Evolutionary conservation across 768 basidiomycete genomes (phyloP).

Genomic region (Suillus cothurnatus): DNA sequence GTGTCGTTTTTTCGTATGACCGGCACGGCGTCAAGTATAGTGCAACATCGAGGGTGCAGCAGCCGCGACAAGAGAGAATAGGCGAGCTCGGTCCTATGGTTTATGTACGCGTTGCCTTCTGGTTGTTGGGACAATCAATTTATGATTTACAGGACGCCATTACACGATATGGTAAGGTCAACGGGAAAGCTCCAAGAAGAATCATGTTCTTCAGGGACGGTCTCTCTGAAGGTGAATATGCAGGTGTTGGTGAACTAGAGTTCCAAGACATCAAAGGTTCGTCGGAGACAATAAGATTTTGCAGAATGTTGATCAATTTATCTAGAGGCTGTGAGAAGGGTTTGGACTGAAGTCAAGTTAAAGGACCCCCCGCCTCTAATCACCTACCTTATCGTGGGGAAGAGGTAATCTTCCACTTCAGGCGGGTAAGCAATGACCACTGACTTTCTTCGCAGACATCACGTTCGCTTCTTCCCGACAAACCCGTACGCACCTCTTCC

Average conservation of each 20-base stretch:
- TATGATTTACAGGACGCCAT: slow-evolving; percentile 14
- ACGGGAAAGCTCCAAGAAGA: slow-evolving; percentile 21
- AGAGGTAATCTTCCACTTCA: slow-evolving; percentile 37
- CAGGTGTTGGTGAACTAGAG: slow-evolving; percentile 43
- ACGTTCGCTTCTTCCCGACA: slow-evolving; percentile 51
- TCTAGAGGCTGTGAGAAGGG: slow-evolving; percentile 29
- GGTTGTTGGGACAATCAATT: slow-evolving; percentile 2
- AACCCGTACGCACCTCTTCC: slow-evolving; percentile 13
- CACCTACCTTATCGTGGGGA: slow-evolving; percentile 65
- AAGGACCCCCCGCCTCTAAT: slow-evolving; percentile 37
- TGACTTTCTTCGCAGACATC: slow-evolving; percentile 42
- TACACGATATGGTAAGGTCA: slow-evolving; percentile 2
- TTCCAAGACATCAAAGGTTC: slow-evolving; percentile 47
- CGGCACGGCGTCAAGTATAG: slow-evolving; percentile 45
- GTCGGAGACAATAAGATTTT: neutral
- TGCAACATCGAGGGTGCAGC: slow-evolving; percentile 44
- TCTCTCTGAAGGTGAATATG: slow-evolving; percentile 55
- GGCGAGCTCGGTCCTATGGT: slow-evolving; percentile 44
- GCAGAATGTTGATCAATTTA: neutral
- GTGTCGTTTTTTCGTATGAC: slow-evolving; percentile 61
- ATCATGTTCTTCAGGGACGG: slow-evolving; percentile 56
- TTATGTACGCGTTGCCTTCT: slow-evolving; percentile 21
- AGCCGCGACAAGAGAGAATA: slow-evolving; percentile 51
- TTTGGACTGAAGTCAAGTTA: slow-evolving; percentile 25
- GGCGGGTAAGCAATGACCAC: neutral